A percentile compares a stretch with the other conserved stretches of the same genome.
Evolutionary conservation across 31 red algal species (phyloP).

Genomic region (Porphyra umbilicalis): DNA sequence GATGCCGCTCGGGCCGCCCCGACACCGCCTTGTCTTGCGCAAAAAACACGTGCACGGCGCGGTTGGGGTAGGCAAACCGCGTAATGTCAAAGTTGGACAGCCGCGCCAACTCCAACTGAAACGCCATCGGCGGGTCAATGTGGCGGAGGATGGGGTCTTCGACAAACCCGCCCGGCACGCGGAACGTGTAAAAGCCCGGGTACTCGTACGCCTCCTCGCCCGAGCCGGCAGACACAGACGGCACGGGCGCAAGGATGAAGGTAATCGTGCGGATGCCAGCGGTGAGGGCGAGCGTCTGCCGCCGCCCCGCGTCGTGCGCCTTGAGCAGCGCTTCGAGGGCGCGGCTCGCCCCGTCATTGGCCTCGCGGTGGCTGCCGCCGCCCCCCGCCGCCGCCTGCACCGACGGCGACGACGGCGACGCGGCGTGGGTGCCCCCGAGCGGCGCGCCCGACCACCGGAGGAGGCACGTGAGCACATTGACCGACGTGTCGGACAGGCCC

Average conservation of each 20-base stretch:
- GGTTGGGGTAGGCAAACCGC: constrained; percentile 88
- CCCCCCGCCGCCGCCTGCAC: background rate
- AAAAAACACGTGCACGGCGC: constrained; percentile 92
- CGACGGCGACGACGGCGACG: background rate
- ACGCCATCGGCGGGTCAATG: constrained; percentile 98
- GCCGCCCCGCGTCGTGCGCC: background rate
- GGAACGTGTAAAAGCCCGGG: constrained; percentile 91
- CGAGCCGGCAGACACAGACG: background rate
- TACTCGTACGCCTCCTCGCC: constrained; percentile 19
- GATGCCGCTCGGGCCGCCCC: background rate
- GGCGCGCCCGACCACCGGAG: background rate
- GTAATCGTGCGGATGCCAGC: constrained; percentile 82
- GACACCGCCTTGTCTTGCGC: constrained; percentile 66
- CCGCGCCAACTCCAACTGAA: constrained; percentile 91
- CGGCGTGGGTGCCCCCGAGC: background rate
- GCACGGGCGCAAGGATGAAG: constrained; percentile 71
- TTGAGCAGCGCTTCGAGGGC: background rate
- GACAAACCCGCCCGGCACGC: constrained; percentile 50
- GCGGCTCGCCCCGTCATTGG: background rate
- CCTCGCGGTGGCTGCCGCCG: background rate
- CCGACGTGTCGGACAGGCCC: background rate
- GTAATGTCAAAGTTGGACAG: constrained; percentile 91
- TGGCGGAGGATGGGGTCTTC: constrained; percentile 97
- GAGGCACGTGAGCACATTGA: constrained; percentile 10
- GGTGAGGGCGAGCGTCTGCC: constrained; percentile 17